Conservation (phyloP, 23 red algal genomes). For the Pyropia haitanensis region DNA sequence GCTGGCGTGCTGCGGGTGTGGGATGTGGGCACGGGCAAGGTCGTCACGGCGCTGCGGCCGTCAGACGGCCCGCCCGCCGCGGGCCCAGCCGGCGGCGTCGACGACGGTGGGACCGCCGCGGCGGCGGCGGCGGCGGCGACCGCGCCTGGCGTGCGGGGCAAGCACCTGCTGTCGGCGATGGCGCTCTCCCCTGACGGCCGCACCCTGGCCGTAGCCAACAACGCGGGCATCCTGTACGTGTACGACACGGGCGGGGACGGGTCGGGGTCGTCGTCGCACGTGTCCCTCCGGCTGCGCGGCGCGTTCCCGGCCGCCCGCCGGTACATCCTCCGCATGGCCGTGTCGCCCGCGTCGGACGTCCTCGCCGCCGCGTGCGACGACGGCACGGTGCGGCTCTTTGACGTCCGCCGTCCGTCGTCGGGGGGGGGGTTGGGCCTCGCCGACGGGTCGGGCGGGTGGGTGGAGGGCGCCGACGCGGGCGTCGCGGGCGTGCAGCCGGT, state of each 20-base stretch:
- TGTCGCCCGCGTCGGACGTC: slow-evolving; percentile 11
- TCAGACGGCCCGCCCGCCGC: too few species aligned
- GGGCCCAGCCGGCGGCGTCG: too few species aligned
- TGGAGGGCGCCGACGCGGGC: slow-evolving; percentile 2
- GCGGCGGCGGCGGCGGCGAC: too few species aligned
- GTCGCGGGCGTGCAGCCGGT: background rate
- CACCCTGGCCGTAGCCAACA: background rate
- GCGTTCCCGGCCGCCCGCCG: slow-evolving; percentile 3
- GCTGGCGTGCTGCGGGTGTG: slow-evolving; percentile 10
- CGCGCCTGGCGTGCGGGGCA: too few species aligned
- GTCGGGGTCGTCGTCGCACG: slow-evolving; percentile 3
- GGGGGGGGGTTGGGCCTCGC: too few species aligned
- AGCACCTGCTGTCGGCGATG: too few species aligned
- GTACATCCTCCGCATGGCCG: slow-evolving; percentile 24
- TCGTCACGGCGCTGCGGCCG: background rate
- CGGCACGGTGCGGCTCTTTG: slow-evolving; percentile 19
- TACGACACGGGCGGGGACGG: background rate
- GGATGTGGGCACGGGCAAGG: slow-evolving; percentile 16
- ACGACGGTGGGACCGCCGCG: too few species aligned
- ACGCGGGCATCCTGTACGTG: background rate
- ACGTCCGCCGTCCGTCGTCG: too few species aligned
- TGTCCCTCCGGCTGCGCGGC: background rate
- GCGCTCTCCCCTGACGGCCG: too few species aligned
- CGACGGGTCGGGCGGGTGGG: slow-evolving; percentile 1
- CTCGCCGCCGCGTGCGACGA: slow-evolving; percentile 16